Base-by-base conservation (phyloP, 768 basidiomycete species). In the Boletus rubroflammeus region DNA sequence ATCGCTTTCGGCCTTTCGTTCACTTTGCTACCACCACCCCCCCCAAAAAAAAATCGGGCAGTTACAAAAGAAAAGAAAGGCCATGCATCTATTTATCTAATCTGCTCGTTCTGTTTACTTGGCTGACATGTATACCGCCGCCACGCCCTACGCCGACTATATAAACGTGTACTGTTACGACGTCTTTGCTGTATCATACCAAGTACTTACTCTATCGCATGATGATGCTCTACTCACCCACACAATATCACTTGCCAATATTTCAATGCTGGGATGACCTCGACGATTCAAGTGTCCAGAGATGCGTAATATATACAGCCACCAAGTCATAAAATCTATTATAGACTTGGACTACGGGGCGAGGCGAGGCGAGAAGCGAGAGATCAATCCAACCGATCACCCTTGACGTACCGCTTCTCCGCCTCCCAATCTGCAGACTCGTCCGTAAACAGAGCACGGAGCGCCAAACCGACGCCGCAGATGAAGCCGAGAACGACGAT, bases 321-420 rank as follows among this genome's bases (percentile, higher is more conserved):
- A 2, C 23, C 23, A 25, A 25, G 23, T 25, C 23, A 2, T 25
- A 25, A 25, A 4, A 25, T 25, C 23, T 25, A 25, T 25, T 25
- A 25, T 25, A 25, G 23, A 25, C 4, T 25, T 25, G 4, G 23
- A 25, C 23, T 13, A 31, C 10, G 6, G n/a, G n/a, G 28, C 28
- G 0, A 1, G 28, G 9, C 28, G 9, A 10, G 28, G 28, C 8
- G 28, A 29, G 28, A 29, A 15, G 38, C 6, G 3, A n/a, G 28
- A 19, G 23, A 51, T 66, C 47, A 69, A 50, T 71, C 68, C 3
- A 69, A 23, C 23, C 60, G 62, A 35, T 14, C 58, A 2, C 58
- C 51, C 54, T 69, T 67, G 25, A 36, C 43, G 28, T 62, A 42
- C 26, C 62, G 62, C 46, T 55, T 50, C 23, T 58, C 67, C 13